Conservation (phyloP, 495 filamentous ascomycete species). For the Podospora comata region DNA sequence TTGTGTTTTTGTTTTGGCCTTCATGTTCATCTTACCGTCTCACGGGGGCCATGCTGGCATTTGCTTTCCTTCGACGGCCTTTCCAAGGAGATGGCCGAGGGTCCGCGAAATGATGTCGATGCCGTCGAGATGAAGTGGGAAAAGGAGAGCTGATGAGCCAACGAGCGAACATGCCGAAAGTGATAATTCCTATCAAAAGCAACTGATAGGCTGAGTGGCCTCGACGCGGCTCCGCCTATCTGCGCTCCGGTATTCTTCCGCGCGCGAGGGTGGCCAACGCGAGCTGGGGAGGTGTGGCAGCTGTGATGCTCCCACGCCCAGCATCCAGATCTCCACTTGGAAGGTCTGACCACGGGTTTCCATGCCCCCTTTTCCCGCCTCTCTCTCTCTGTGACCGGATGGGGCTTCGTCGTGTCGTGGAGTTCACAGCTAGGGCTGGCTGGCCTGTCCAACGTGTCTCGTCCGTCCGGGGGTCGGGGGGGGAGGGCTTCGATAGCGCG, state of each 20-base stretch:
- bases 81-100: not conserved
- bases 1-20: not conserved
- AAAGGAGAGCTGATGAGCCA: not conserved
- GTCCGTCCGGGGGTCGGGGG: not conserved
- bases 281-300: slow-evolving; percentile 5
- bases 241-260: not conserved
- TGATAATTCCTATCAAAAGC: not conserved
- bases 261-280: not conserved
- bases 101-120: not conserved
- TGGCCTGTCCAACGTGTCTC: slow-evolving; percentile 21
- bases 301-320: not conserved
- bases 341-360: slow-evolving; percentile 7
- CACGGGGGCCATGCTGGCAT: no score
- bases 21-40: not conserved
- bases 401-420: slow-evolving; percentile 19
- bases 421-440: slow-evolving; percentile 22
- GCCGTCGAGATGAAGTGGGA: not conserved
- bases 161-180: not conserved
- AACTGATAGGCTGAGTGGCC: not conserved
- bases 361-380: slow-evolving; percentile 8
- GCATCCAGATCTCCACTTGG: not conserved
- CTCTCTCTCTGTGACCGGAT: slow-evolving; percentile 1
- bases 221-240: not conserved
- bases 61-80: not conserved
- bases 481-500: slow-evolving; percentile 9